Evolutionary conservation across 208 protist species (phyloP).

Genomic region (Acanthamoeba triangularis): DNA sequence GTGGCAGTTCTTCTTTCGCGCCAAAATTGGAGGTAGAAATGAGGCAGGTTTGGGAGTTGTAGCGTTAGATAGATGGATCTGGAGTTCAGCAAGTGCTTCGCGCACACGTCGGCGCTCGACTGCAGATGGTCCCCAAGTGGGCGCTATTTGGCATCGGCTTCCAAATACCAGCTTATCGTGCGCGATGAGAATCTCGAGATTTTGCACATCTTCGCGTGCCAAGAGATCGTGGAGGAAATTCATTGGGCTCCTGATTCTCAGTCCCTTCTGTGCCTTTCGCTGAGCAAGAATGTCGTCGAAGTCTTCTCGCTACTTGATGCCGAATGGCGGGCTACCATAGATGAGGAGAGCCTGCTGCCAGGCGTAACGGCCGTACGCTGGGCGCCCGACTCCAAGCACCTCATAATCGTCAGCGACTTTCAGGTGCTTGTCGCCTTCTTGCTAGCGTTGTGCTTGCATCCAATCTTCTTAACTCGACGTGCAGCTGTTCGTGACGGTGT

Average conservation of each 20-base stretch:
- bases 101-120: neutral
- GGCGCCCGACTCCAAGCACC: conserved; percentile 5
- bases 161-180: conserved; percentile 58
- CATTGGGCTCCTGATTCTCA: conserved; percentile 20
- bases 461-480: neutral
- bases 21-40: neutral
- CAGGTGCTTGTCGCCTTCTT: neutral
- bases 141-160: neutral
- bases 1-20: neutral
- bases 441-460: neutral
- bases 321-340: neutral
- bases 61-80: neutral
- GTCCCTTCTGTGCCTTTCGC: neutral
- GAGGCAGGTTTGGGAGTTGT: neutral
- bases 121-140: conserved; percentile 45
- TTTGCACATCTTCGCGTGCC: conserved; percentile 27
- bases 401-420: conserved; percentile 8
- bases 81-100: conserved; percentile 13
- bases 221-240: conserved; percentile 1
- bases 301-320: conserved; percentile 5
- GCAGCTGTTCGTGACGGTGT: conserved; percentile 33
- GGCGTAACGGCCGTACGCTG: conserved; percentile 11
- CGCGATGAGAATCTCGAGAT: conserved; percentile 36
- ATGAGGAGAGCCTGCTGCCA: conserved; percentile 4
- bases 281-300: neutral